Base-by-base conservation (phyloP, 805 yeast genomes). In the Cyberlindnera subsufficiens region DNA sequence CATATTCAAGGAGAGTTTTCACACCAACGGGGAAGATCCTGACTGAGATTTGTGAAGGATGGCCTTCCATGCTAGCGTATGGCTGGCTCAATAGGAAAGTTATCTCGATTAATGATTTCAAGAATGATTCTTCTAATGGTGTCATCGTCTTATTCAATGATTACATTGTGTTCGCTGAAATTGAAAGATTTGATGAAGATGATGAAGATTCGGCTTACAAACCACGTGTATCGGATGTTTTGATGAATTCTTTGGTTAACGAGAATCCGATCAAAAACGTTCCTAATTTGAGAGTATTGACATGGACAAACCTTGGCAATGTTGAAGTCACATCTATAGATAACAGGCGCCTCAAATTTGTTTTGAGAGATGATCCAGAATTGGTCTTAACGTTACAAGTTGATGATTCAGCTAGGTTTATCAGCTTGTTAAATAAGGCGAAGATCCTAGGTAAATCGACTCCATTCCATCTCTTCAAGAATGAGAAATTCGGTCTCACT, bases 21-120 rank as follows among this genome's bases (percentile, higher is more conserved):
- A 90, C 96, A 0, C 96, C 96, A 3, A 82, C 96, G 0, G 97
- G 97, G 0, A 89, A 88, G 59, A 72, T 91, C 3, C 65, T 91
- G 39, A 82, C 95, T 0, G 96, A 89, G 53, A 62, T 89, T 16
- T 95, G 96, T 3, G 71, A 77, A 14, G 80, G 78, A 11, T 90
- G 97, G 97, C 98, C 98, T 0, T 65, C 77, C 0, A 90, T 83
- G 50, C 67, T 91, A 19, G 95, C 86, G 49, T 82, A 80, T 56
- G 96, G 95, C 17, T 90, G 96, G 97, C 60, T 88, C 25, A 76
- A 82, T 31, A 71, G 98, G 48, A 74, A 95, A 46, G 93, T 91
- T 3, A 89, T 91, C 10, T 84, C 91, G 0, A 81, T 90, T 2
- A 72, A 73, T 49, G 83, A 77, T 44, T 71, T 72, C 1, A 52